Conservation (phyloP, 2,329 filamentous ascomycete genomes). For the Botryotinia narcissicola region DNA sequence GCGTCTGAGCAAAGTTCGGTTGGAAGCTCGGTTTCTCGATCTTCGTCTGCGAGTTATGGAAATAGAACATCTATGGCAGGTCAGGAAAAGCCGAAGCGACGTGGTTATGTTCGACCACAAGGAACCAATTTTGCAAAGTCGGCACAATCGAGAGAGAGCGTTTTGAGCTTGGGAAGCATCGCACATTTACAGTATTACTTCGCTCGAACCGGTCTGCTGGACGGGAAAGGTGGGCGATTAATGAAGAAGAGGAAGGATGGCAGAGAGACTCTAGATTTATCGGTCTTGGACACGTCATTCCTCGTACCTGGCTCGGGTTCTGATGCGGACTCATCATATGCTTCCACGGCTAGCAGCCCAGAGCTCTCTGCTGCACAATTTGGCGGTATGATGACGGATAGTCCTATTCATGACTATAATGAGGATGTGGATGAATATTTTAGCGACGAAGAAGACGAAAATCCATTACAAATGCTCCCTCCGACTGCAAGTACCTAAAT, state of each 20-base stretch:
- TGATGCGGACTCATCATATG: conserved; percentile 59
- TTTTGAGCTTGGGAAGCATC: conserved; percentile 94
- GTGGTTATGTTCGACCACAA: conserved; percentile 40
- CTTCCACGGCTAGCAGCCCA: conserved; percentile 58
- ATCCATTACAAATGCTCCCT: conserved; percentile 76
- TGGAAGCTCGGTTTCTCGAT: conserved; percentile 54
- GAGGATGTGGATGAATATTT: conserved; percentile 51
- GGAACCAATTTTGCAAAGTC: conserved; percentile 75
- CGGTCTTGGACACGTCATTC: conserved; percentile 48
- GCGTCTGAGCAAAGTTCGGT: conserved; percentile 53
- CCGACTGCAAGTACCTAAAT: conserved; percentile 96
- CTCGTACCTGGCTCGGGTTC: conserved; percentile 46
- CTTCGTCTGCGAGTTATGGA: conserved; percentile 57
- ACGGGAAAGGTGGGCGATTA: conserved; percentile 87
- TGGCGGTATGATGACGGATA: conserved; percentile 40
- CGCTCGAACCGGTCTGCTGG: conserved; percentile 85
- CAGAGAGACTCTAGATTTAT: conserved; percentile 54
- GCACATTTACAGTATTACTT: conserved; percentile 98
- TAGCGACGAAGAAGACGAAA: conserved; percentile 55
- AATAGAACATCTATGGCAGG: conserved; percentile 49
- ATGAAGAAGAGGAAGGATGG: conserved; percentile 64
- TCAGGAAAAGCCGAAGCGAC: conserved; percentile 40
- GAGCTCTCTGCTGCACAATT: conserved; percentile 46
- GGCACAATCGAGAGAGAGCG: conserved; percentile 85
- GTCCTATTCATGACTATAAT: conserved; percentile 43